These are phyloP conservation scores for Arachis monticola DNA, from an alignment of 331 rosid genomes.

Conservation along the genomic window DNA sequence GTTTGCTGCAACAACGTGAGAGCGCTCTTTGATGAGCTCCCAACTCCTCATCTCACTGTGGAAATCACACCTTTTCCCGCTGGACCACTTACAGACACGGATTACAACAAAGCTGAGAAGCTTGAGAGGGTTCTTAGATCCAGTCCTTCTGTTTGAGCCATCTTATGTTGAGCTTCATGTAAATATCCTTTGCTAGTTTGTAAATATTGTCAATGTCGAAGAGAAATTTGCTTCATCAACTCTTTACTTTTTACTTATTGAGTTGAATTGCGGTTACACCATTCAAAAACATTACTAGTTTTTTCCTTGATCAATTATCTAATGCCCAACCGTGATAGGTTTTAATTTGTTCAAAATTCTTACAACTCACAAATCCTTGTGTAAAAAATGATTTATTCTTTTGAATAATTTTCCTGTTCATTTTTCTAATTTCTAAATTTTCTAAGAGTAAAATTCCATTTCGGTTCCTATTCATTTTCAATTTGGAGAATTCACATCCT, in stretches of 20 bases:
- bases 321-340: too few relatives aligned
- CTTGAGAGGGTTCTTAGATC: slow-evolving; percentile 86
- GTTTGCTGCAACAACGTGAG: slow-evolving; percentile 94
- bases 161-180: slow-evolving; percentile 35
- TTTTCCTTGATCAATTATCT: too few relatives aligned
- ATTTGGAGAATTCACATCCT: too few relatives aligned
- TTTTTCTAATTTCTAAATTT: too few relatives aligned
- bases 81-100: slow-evolving; percentile 74
- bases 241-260: slow-evolving; percentile 13
- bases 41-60: slow-evolving; percentile 78
- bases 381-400: too few relatives aligned
- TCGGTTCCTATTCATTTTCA: too few relatives aligned
- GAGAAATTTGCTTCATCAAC: slow-evolving; percentile 4
- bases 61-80: slow-evolving; percentile 86
- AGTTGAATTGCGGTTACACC: slow-evolving; percentile 21
- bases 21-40: slow-evolving; percentile 92
- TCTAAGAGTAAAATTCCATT: too few relatives aligned
- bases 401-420: too few relatives aligned
- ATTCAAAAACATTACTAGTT: slow-evolving; percentile 9
- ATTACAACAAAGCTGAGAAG: slow-evolving; percentile 85
- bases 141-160: slow-evolving; percentile 67
- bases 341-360: too few relatives aligned
- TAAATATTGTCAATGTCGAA: slow-evolving; percentile 34
- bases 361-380: too few relatives aligned
- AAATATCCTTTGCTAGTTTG: slow-evolving; percentile 41